Base-by-base conservation (phyloP, 1,284 basidiomycete genomes). In the Fereydounia khargensis region DNA sequence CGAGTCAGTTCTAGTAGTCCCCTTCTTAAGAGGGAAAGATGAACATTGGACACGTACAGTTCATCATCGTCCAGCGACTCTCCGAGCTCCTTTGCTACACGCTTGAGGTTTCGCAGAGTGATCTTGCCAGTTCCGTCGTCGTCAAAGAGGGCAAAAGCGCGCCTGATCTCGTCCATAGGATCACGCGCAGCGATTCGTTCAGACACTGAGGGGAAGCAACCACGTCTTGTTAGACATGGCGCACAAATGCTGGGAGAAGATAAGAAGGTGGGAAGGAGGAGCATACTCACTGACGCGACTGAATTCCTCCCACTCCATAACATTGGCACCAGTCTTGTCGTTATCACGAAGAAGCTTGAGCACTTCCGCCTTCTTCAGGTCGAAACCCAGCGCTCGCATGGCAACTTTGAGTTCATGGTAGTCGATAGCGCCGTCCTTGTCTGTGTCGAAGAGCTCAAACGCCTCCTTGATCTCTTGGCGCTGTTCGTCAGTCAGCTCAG, bases 401-500 rank as follows among this genome's bases (percentile, higher is more conserved):
- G 94, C 91, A 61, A 99, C 95, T 77, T 97, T 97, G 68, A 98
- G 83, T 78, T 99, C 95, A 79, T 98, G 94, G 78, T 97, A 98
- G 53, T 74, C 74, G 36, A 76, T 67, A 11, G 74, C 85, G n/a
- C 91, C 90, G 73, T 98, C 94, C 81, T 96, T 96, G 82, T 98
- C 94, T 24, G 91, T 90, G 79, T 98, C 95, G 74, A 99, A 99
- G 46, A 98, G 85, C 77, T 97, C 92, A 73, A 99, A 99, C 0
- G 95, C 95, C 75, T 99, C 95, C 76, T 91, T 91, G 66, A 98
- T 95, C 79, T 99, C 94, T 72, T 91, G 87, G 68, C 90, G 88
- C 77, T 97, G 92, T 76, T 97, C 92, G 47, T 96, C 92, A 3
- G 87, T 85, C 32, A 97, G 84, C 13, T 70, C 65, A n/a, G 47